A percentile compares a stretch with the other conserved stretches of the same genome.
Evolutionary conservation across 176 grass and related monocot species (phyloP).

Genomic region (sorghum (Sorghum bicolor)): DNA sequence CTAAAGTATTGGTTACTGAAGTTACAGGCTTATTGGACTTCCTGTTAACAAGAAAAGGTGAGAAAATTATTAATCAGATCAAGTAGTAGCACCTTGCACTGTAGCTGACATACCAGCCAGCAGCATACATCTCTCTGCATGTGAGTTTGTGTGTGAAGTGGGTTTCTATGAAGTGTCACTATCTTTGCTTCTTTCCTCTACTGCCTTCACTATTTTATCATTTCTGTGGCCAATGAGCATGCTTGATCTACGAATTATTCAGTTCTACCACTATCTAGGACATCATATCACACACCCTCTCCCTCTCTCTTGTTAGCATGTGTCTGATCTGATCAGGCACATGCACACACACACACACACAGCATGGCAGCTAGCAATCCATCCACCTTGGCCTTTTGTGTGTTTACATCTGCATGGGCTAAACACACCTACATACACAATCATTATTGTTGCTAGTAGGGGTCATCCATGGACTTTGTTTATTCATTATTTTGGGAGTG

Average conservation of each 20-base stretch:
- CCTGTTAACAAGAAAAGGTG: not conserved
- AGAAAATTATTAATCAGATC: not conserved
- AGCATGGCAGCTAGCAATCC: conserved; percentile 21
- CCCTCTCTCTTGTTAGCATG: not conserved
- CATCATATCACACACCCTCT: not conserved
- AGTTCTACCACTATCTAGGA: not conserved
- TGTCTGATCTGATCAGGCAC: not conserved
- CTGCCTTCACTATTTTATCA: conserved; percentile 35
- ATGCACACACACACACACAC: not conserved
- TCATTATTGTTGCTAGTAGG: conserved; percentile 49
- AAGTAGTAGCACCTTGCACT: not conserved
- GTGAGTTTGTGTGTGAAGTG: conserved; percentile 44
- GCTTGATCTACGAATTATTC: not conserved
- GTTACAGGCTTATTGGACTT: not conserved
- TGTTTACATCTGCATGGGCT: conserved; percentile 23
- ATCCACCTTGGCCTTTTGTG: conserved; percentile 33
- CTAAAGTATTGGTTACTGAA: not conserved
- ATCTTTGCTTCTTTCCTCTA: conserved; percentile 38
- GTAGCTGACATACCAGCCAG: not conserved
- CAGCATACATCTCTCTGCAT: conserved; percentile 21
- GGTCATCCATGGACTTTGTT: not conserved
- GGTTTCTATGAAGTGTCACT: conserved; percentile 49
- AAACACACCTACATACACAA: conserved; percentile 27
- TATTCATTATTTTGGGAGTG: conserved; percentile 36
- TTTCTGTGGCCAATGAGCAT: conserved; percentile 17